phyloP scores from a whole-genome alignment of 176 grass and related monocot genomes.

The Themeda triandra region DNA sequence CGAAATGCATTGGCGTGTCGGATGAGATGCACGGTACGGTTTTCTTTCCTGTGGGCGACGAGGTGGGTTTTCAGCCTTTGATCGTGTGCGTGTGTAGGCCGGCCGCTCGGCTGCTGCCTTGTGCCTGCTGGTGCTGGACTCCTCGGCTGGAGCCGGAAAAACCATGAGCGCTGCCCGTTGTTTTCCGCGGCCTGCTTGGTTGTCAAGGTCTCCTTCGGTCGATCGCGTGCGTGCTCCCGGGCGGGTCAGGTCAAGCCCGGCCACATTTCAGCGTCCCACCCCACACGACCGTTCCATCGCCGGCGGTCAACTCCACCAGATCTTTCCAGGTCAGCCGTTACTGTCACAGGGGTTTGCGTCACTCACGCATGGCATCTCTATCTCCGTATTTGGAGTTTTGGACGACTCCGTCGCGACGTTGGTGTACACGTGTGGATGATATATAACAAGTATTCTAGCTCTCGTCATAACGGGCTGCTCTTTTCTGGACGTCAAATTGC shows the following conservation, averaged over 20 bases:
- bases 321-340: background rate
- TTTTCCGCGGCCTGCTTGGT: background rate
- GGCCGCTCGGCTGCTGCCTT: background rate
- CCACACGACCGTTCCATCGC: background rate
- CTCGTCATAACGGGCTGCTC: background rate
- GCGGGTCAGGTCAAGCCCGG: background rate
- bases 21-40: background rate
- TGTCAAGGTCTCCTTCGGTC: background rate
- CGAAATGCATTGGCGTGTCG: background rate
- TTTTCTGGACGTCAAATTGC: background rate
- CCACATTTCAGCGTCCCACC: background rate
- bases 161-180: constrained; percentile 14
- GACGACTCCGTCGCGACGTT: background rate
- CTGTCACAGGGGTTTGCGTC: background rate
- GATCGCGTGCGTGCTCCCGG: background rate
- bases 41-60: constrained; percentile 5
- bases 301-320: background rate
- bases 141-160: background rate
- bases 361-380: background rate
- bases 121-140: background rate
- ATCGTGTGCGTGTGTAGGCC: background rate
- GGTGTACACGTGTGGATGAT: background rate
- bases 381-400: background rate
- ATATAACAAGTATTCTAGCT: background rate
- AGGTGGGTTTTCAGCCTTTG: background rate